These are phyloP conservation scores for Erucastrum elatum DNA, from an alignment of 345 rosid genomes.

Conservation along the genomic window DNA sequence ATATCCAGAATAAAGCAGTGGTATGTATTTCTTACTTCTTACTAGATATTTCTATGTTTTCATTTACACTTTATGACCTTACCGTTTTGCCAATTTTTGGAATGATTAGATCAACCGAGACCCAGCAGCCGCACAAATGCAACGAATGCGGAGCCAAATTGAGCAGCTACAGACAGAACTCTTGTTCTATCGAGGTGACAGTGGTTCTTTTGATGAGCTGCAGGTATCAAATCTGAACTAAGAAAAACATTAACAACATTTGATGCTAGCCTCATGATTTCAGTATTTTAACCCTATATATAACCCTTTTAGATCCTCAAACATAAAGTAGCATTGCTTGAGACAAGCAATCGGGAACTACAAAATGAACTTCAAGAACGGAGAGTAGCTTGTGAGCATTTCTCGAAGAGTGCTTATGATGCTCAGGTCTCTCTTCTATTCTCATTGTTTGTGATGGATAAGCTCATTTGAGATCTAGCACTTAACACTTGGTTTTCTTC, in stretches of 20 bases:
- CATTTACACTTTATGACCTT: conserved; percentile 4
- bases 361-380: conserved; percentile 76
- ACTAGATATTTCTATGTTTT: not conserved
- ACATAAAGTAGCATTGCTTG: conserved; percentile 79
- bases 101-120: conserved; percentile 79
- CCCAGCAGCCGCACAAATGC: conserved; percentile 78
- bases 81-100: not conserved
- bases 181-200: conserved; percentile 76
- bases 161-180: conserved; percentile 92
- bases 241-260: not conserved
- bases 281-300: conserved; percentile 16
- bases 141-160: conserved; percentile 88
- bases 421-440: conserved; percentile 64
- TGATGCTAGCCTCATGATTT: conserved; percentile 15
- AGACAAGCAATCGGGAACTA: conserved; percentile 78
- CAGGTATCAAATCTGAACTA: conserved; percentile 53
- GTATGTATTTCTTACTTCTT: conserved; percentile 48
- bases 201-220: conserved; percentile 70
- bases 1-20: conserved; percentile 94
- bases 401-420: conserved; percentile 68
- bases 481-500: conserved; percentile 13
- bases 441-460: conserved; percentile 4
- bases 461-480: conserved; percentile 15
- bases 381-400: conserved; percentile 67
- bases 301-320: conserved; percentile 64